Conservation (phyloP, 345 rosid genomes). For the Melaleuca alternifolia region DNA sequence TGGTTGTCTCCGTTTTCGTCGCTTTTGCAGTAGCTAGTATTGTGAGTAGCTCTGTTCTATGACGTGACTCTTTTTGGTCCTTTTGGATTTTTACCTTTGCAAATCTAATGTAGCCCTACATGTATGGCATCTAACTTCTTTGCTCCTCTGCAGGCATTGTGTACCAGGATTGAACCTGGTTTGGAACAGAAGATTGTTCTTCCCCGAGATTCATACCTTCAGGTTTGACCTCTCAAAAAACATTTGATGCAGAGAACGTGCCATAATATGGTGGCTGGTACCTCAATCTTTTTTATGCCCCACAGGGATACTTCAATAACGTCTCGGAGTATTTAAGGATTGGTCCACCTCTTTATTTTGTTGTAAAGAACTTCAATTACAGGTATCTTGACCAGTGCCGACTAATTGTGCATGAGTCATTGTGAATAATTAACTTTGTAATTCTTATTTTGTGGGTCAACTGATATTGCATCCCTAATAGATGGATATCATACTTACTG, state of each 20-base stretch:
- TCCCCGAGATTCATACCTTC: slow-evolving; percentile 93
- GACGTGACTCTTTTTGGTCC: not conserved
- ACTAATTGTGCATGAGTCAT: not conserved
- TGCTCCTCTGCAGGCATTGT: slow-evolving; percentile 45
- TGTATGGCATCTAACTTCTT: not conserved
- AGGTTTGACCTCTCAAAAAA: slow-evolving; percentile 37
- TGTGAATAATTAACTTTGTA: not conserved
- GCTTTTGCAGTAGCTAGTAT: slow-evolving; percentile 74
- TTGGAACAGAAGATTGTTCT: slow-evolving; percentile 95
- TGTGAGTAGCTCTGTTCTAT: slow-evolving; percentile 38
- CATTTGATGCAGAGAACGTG: not conserved
- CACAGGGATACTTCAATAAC: slow-evolving; percentile 82
- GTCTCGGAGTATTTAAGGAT: slow-evolving; percentile 76
- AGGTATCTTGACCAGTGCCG: slow-evolving; percentile 33
- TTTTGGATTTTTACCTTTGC: not conserved
- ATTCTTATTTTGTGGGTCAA: not conserved
- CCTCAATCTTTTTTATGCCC: not conserved
- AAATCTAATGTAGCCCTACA: not conserved
- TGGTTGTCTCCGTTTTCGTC: slow-evolving; percentile 61
- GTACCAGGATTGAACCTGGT: slow-evolving; percentile 89
- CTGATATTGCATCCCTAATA: not conserved
- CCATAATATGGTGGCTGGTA: not conserved
- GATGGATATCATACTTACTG: not conserved
- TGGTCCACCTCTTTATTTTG: slow-evolving; percentile 92
- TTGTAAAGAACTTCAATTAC: slow-evolving; percentile 83